Evolutionary conservation across 176 grass and related monocot species (phyloP).

Genomic region (Rhynchospora tenuis): DNA sequence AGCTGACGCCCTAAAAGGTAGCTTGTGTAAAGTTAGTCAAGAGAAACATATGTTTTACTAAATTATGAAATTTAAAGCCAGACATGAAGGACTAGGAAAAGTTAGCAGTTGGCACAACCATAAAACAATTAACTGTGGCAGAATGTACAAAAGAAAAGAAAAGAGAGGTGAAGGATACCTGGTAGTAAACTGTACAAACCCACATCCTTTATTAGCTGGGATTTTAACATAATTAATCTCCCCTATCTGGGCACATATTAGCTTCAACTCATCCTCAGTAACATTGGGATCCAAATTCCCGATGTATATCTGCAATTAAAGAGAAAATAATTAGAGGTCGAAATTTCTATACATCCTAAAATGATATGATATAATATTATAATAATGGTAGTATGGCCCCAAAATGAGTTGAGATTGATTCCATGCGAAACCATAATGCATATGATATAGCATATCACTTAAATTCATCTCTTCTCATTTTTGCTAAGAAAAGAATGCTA

Average conservation of each 20-base stretch:
- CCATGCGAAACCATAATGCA: background rate
- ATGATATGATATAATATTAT: background rate
- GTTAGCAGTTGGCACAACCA: background rate
- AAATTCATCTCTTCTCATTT: background rate
- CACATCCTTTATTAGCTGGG: constrained; percentile 90
- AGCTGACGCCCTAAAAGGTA: constrained; percentile 60
- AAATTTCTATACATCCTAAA: background rate
- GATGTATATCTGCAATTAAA: constrained; percentile 86
- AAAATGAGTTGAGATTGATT: background rate
- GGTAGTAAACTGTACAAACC: constrained; percentile 75
- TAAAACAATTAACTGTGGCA: background rate
- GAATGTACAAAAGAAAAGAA: background rate
- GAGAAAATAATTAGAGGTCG: constrained; percentile 24
- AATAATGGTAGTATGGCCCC: background rate
- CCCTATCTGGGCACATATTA: constrained; percentile 74
- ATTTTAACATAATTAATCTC: constrained; percentile 94
- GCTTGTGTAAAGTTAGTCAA: background rate
- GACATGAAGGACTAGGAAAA: background rate
- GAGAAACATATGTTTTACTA: background rate
- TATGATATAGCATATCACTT: background rate
- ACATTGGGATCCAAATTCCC: constrained; percentile 92
- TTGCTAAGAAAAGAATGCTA: background rate
- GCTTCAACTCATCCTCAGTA: constrained; percentile 85
- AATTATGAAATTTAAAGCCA: background rate
- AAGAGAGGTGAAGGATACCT: constrained; percentile 33